Percentiles rank a stretch among this genome's conserved stretches.
These are phyloP conservation scores for Ascochyta pisi DNA, from an alignment of 2,329 filamentous ascomycete species.

Conservation along the genomic window DNA sequence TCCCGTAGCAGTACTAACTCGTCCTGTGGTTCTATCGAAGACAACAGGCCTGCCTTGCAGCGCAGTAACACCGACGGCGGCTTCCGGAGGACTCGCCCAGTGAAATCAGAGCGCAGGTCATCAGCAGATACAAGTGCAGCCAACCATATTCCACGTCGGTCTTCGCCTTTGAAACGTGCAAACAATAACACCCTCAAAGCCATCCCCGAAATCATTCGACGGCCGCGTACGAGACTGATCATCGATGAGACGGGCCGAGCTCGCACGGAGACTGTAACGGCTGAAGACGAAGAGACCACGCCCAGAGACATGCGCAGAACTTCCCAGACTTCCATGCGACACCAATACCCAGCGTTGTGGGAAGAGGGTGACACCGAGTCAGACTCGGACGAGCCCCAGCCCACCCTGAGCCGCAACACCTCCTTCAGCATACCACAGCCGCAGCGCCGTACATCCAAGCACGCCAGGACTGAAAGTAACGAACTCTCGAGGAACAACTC, in stretches of 20 bases:
- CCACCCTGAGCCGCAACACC: constrained; percentile 43
- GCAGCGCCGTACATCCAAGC: constrained; percentile 44
- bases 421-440: constrained; percentile 45
- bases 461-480: constrained; percentile 44
- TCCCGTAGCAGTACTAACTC: constrained; percentile 51
- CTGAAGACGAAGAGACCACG: constrained; percentile 45
- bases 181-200: constrained; percentile 51
- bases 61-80: constrained; percentile 57
- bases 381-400: constrained; percentile 43
- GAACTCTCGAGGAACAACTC: constrained; percentile 38
- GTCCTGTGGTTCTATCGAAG: constrained; percentile 46
- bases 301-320: constrained; percentile 31
- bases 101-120: constrained; percentile 40
- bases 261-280: constrained; percentile 53
- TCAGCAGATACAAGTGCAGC: constrained; percentile 27
- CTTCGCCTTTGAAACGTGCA: constrained; percentile 57
- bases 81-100: constrained; percentile 37
- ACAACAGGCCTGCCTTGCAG: constrained; percentile 46
- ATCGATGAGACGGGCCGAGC: constrained; percentile 58
- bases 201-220: constrained; percentile 54
- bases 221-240: constrained; percentile 53
- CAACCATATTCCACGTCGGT: constrained; percentile 50
- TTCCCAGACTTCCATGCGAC: constrained; percentile 36
- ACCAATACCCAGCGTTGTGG: constrained; percentile 55
- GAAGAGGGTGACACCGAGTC: constrained; percentile 50